A percentile compares a stretch with the other conserved stretches of the same genome.
Evolutionary conservation across 2,329 filamentous ascomycete species (phyloP).

Genomic region (Magnaporthiopsis rhizophila): DNA sequence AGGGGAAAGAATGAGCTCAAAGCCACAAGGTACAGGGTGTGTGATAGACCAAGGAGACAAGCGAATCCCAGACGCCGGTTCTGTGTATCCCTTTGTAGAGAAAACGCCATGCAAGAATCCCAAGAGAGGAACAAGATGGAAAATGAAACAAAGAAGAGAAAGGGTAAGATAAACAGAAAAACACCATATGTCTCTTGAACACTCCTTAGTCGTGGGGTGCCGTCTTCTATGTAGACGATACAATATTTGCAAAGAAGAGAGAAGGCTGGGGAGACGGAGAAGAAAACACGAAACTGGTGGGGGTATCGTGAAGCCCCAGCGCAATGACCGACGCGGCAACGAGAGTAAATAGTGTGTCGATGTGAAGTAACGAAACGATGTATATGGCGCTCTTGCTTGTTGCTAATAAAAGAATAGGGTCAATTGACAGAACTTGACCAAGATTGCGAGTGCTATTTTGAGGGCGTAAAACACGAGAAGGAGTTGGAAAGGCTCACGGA

Average conservation of each 20-base stretch:
- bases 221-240: slow-evolving; percentile 2
- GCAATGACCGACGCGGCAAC: neutral
- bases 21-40: neutral
- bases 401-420: neutral
- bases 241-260: slow-evolving; percentile 1
- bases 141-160: neutral
- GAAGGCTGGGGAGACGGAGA: neutral
- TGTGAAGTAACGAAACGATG: neutral
- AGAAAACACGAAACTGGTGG: neutral
- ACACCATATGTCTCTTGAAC: neutral
- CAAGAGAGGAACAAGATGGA: neutral
- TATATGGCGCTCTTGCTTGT: neutral
- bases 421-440: neutral
- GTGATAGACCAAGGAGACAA: neutral
- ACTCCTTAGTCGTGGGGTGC: neutral
- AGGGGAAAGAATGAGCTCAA: neutral
- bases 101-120: slow-evolving; percentile 1
- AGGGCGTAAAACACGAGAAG: neutral
- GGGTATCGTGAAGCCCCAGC: neutral
- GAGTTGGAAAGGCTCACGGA: neutral
- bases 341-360: neutral
- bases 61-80: slow-evolving; percentile 3
- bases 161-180: neutral
- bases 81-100: slow-evolving; percentile 2
- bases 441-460: neutral